Evolutionary conservation across 805 yeast species (phyloP).

Genomic region (Lipomyces kockii): DNA sequence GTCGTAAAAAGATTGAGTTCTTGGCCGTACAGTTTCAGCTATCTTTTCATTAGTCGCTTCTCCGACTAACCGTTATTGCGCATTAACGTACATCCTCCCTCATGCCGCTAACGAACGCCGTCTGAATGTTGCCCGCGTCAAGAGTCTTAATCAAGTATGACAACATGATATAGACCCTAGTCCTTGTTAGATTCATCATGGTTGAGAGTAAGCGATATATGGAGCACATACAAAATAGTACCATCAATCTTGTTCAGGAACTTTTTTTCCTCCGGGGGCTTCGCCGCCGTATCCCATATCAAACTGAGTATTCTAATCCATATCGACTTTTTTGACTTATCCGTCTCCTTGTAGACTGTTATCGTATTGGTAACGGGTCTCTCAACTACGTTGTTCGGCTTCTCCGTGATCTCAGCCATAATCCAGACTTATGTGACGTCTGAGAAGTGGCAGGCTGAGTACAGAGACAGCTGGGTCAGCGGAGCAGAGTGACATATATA

Average conservation of each 20-base stretch:
- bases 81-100: constrained; percentile 57
- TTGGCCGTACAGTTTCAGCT: constrained; percentile 35
- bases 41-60: neutral
- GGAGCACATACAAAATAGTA: constrained; percentile 40
- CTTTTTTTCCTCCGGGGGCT: constrained; percentile 41
- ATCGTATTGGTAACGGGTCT: neutral
- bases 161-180: constrained; percentile 9
- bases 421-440: no score
- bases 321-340: neutral
- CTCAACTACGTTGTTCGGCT: no score
- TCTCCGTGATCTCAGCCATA: no score
- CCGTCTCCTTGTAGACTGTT: neutral
- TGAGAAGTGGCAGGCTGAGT: no score
- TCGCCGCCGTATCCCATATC: constrained; percentile 19
- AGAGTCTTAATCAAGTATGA: constrained; percentile 56
- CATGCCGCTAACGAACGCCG: constrained; percentile 71
- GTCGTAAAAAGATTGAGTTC: constrained; percentile 38
- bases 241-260: constrained; percentile 46
- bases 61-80: constrained; percentile 36
- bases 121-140: constrained; percentile 61
- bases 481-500: no score
- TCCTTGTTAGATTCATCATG: neutral
- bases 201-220: constrained; percentile 37
- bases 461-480: no score
- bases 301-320: neutral